phyloP scores from a whole-genome alignment of 2,329 filamentous ascomycete genomes.

The Aspergillus glaucus region DNA sequence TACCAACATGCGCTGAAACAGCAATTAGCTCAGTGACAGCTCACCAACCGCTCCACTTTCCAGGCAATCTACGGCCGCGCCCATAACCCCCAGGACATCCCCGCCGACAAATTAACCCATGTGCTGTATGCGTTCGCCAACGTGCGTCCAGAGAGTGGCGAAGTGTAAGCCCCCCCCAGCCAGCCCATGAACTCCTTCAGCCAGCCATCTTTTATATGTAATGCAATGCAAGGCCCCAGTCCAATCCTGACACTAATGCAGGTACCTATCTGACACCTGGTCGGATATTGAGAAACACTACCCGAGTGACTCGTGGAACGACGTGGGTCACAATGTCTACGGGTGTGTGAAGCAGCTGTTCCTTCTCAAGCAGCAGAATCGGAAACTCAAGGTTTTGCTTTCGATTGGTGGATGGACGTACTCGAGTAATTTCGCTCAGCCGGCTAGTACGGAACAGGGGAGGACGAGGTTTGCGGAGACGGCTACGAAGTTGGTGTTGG shows the following conservation, averaged over 20 bases:
- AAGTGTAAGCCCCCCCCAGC: constrained; percentile 55
- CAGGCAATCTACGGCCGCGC: constrained; percentile 78
- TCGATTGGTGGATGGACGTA: constrained; percentile 79
- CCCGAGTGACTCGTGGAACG: constrained; percentile 59
- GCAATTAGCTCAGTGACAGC: not conserved
- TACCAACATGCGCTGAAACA: not conserved
- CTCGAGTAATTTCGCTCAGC: constrained; percentile 67
- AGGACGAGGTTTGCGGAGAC: constrained; percentile 62
- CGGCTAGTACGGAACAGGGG: constrained; percentile 57
- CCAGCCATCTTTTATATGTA: not conserved
- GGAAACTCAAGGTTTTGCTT: constrained; percentile 70
- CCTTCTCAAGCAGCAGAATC: constrained; percentile 66
- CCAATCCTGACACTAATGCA: constrained; percentile 7
- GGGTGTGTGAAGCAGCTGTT: constrained; percentile 73
- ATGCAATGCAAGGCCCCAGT: constrained; percentile 7
- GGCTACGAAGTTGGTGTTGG: constrained; percentile 68
- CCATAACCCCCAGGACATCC: constrained; percentile 73
- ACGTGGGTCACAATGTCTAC: constrained; percentile 65
- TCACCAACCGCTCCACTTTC: not conserved
- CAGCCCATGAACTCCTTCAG: not conserved
- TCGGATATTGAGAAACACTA: constrained; percentile 66
- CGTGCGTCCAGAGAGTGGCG: constrained; percentile 67
- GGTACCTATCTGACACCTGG: constrained; percentile 58
- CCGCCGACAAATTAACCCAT: constrained; percentile 74
- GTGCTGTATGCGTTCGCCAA: constrained; percentile 87